A percentile compares a stretch with the other conserved stretches of the same genome.
Evolutionary conservation across 2,329 filamentous ascomycete genomes (phyloP).

Genomic region (Fusarium veterinarium): DNA sequence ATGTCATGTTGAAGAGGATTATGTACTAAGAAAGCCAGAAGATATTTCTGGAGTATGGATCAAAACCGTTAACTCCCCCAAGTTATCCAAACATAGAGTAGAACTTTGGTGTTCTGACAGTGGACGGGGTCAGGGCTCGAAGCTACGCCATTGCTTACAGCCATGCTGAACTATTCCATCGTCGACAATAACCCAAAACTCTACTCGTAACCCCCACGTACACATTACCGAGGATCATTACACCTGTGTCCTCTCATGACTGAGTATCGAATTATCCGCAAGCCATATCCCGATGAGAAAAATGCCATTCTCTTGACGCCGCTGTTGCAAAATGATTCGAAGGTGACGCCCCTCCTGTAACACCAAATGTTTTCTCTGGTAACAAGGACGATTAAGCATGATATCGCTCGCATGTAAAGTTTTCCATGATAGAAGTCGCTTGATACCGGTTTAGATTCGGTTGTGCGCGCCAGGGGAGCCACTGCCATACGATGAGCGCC

Average conservation of each 20-base stretch:
- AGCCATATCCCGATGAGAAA: constrained; percentile 31
- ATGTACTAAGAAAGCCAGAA: constrained; percentile 35
- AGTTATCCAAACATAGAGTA: not conserved
- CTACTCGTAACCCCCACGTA: constrained; percentile 22
- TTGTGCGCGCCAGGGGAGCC: constrained; percentile 39
- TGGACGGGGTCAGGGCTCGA: not conserved
- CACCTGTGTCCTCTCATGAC: constrained; percentile 25
- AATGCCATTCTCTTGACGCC: constrained; percentile 42
- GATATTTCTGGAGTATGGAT: constrained; percentile 11
- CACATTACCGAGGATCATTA: constrained; percentile 32
- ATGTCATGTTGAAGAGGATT: constrained; percentile 36
- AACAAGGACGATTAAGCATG: constrained; percentile 19
- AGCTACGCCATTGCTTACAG: not conserved
- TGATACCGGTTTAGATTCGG: constrained; percentile 39
- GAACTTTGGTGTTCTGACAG: constrained; percentile 11
- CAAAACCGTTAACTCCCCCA: constrained; percentile 20
- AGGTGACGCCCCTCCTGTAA: constrained; percentile 11
- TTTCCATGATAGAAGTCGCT: constrained; percentile 13
- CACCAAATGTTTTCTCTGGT: constrained; percentile 27
- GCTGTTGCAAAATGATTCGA: constrained; percentile 34
- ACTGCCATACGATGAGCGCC: constrained; percentile 40
- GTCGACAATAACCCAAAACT: constrained; percentile 9
- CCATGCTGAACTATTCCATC: constrained; percentile 15
- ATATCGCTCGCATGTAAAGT: constrained; percentile 20
- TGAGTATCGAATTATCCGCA: constrained; percentile 31